Base-by-base conservation (phyloP, 2,329 filamentous ascomycete genomes). In the Alternaria atra region DNA sequence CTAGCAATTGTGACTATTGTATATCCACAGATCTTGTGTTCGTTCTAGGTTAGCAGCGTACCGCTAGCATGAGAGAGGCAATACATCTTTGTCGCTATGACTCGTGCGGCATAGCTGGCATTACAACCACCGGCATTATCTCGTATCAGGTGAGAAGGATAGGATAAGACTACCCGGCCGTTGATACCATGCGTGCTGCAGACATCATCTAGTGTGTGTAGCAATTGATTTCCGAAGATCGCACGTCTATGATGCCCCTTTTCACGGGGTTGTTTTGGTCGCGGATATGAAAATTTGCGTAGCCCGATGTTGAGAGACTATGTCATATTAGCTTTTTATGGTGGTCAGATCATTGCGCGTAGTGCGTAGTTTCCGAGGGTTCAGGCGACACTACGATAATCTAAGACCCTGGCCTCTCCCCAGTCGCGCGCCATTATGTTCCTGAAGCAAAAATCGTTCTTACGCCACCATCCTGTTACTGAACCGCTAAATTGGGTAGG, bases 1-100 rank as follows among this genome's bases (percentile, higher is more conserved):
- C 37, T 50, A 59, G 43, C 43, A 34, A 39, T 30, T n/a, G n/a
- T n/a, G 23, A 59, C 35, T 59, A 59, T 59, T 55, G 57, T 34
- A 42, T 55, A 32, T 55, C 43, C 37, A 55, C 52, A 59, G 43
- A 55, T 43, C 27, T 40, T 32, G 43, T 52, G 44, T 20, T 46
- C 29, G 9, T 35, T 42, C 39, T 5, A 17, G 37, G 57, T 43
- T 59, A 59, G 57, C 35, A 30, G 37, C 15, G 23, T 12, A 29
- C 30, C 37, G n/a, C 52, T 55, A 59, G 52, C 25, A 43, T 44
- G 7, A 23, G 57, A 55, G 52, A 55, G 43, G 52, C 32, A 55
- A 44, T 44, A 25, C n/a, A 55, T 35, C 34, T 37, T 55, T 12
- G 35, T 32, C 8, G 44, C 54, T 40, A 40, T 55, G 57, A 35